A percentile compares a stretch with the other conserved stretches of the same genome.
These are phyloP conservation scores for Dalbergia oliveri DNA, from an alignment of 306 rosid genomes.

Conservation along the genomic window DNA sequence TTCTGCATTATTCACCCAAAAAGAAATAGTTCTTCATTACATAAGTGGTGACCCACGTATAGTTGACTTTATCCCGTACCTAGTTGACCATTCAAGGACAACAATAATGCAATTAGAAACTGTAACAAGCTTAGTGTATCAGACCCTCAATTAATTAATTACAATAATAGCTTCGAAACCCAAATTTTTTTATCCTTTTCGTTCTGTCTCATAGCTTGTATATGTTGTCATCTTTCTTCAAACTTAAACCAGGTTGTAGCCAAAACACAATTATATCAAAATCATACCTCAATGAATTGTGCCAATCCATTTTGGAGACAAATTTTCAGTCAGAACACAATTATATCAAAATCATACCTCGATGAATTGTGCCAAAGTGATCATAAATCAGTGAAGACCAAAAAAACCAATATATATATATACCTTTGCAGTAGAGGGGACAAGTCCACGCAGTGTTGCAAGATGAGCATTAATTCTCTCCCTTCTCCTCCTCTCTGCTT, in stretches of 20 bases:
- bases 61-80: not conserved
- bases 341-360: not conserved
- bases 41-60: not conserved
- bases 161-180: too few relatives aligned
- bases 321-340: not conserved
- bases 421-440: constrained; percentile 68
- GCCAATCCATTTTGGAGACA: not conserved
- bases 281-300: too few relatives aligned
- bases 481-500: constrained; percentile 81
- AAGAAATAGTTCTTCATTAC: too few relatives aligned
- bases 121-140: too few relatives aligned
- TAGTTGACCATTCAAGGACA: not conserved
- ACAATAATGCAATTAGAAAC: too few relatives aligned
- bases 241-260: too few relatives aligned
- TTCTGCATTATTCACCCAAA: too few relatives aligned
- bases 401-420: too few relatives aligned
- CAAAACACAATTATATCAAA: too few relatives aligned
- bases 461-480: constrained; percentile 79
- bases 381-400: not conserved
- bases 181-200: too few relatives aligned
- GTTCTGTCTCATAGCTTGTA: too few relatives aligned
- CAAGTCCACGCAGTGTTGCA: constrained; percentile 67
- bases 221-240: too few relatives aligned
- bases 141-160: not conserved
- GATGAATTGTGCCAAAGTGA: not conserved